Percentiles rank a stretch among this genome's conserved stretches.
phyloP scores from a whole-genome alignment of 179 eudicot species.

The Actinidia chinensis region DNA sequence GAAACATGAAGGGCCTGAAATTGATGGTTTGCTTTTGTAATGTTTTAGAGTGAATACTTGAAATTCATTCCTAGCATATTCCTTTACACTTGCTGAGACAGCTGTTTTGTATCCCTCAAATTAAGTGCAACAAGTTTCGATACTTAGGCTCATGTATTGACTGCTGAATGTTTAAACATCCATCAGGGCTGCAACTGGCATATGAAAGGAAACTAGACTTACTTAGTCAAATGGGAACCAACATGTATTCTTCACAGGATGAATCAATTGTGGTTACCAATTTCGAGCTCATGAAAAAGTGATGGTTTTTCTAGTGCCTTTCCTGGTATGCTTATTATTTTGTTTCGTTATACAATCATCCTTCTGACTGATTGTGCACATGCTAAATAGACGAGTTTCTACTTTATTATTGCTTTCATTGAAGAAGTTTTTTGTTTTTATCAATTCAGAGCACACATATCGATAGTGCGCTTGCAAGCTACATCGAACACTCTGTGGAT shows the following conservation, averaged over 20 bases:
- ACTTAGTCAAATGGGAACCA: conserved; percentile 97
- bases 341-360: neutral
- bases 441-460: conserved; percentile 76
- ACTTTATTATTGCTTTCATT: conserved; percentile 10
- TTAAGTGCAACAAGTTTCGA: neutral
- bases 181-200: conserved; percentile 91
- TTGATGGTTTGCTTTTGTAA: too few species aligned
- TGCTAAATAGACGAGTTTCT: neutral
- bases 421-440: conserved; percentile 14
- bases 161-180: conserved; percentile 19
- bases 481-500: conserved; percentile 98
- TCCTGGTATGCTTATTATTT: conserved; percentile 60
- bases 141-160: neutral
- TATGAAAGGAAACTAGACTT: conserved; percentile 91
- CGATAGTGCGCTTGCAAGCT: conserved; percentile 94
- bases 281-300: conserved; percentile 86
- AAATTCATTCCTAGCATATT: neutral
- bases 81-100: neutral
- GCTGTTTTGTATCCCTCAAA: neutral
- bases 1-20: too few species aligned
- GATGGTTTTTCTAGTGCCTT: conserved; percentile 98
- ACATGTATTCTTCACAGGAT: conserved; percentile 97
- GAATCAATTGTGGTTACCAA: conserved; percentile 82
- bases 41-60: neutral
- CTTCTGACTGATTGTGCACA: neutral